These are phyloP conservation scores for Fusarium sp. DNA, from an alignment of 2,329 filamentous ascomycete genomes.

Conservation along the genomic window DNA sequence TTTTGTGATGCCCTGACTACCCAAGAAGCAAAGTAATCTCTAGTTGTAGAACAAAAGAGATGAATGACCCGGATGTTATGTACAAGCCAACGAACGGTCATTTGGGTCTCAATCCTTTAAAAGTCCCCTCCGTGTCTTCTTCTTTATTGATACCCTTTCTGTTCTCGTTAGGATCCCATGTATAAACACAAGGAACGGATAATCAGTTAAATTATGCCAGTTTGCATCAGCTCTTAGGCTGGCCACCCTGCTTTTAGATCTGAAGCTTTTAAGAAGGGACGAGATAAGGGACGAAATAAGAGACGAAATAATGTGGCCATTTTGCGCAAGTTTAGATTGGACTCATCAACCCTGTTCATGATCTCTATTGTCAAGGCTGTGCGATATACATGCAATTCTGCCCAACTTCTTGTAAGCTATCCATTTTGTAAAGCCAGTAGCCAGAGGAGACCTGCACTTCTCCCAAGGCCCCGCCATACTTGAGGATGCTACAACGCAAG, in stretches of 20 bases:
- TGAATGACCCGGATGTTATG: not conserved
- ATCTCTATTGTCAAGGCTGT: conserved; percentile 12
- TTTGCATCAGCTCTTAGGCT: not conserved
- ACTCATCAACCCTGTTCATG: not conserved
- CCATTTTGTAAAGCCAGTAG: conserved; percentile 15
- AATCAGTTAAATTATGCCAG: not conserved
- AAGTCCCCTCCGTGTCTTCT: not conserved
- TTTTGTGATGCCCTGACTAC: not conserved
- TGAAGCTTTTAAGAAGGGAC: not conserved
- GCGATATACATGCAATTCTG: conserved; percentile 35
- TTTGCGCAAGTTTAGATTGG: not conserved
- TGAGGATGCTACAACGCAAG: not conserved
- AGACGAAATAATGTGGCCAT: not conserved
- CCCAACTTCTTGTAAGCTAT: conserved; percentile 19
- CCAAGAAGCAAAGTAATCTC: not conserved
- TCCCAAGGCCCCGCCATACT: conserved; percentile 23
- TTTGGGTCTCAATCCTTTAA: not conserved
- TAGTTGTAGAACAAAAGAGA: not conserved
- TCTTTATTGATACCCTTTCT: not conserved
- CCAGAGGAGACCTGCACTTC: conserved; percentile 51
- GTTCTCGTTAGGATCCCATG: not conserved
- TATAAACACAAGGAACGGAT: not conserved
- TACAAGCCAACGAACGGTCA: not conserved
- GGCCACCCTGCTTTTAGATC: not conserved
- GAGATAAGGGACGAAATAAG: too few species aligned